Conservation (phyloP, 2,329 filamentous ascomycete species). For the Cladosporium oxysporum region DNA sequence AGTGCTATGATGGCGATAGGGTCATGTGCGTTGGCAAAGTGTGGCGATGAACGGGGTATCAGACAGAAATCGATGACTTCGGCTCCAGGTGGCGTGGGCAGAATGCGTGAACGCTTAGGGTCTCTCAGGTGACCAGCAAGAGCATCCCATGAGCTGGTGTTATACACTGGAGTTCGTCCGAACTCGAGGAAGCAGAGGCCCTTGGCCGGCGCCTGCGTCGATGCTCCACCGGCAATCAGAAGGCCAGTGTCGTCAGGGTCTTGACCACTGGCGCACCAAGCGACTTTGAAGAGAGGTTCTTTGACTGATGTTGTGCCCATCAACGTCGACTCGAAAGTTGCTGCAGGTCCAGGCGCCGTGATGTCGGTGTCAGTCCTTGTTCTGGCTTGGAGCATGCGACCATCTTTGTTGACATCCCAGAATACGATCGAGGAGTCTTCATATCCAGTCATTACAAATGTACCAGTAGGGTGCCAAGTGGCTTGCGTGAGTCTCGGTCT, state of each 20-base stretch:
- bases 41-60: conserved; percentile 78
- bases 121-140: conserved; percentile 76
- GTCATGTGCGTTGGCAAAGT: conserved; percentile 86
- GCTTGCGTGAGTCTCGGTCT: conserved; percentile 78
- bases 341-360: conserved; percentile 58
- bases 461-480: conserved; percentile 92
- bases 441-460: conserved; percentile 81
- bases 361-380: conserved; percentile 75
- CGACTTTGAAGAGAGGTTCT: conserved; percentile 74
- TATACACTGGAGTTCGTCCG: conserved; percentile 83
- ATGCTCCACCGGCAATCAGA: conserved; percentile 78
- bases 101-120: conserved; percentile 68
- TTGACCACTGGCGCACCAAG: conserved; percentile 84
- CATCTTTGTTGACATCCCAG: conserved; percentile 82
- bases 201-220: conserved; percentile 66
- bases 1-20: conserved; percentile 81
- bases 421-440: conserved; percentile 91
- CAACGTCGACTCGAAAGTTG: conserved; percentile 14
- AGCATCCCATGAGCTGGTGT: conserved; percentile 86
- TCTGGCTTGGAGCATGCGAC: conserved; percentile 77
- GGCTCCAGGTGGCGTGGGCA: conserved; percentile 75
- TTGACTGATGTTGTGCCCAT: conserved; percentile 60
- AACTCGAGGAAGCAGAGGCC: conserved; percentile 88
- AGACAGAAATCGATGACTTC: conserved; percentile 79
- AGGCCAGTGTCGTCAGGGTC: conserved; percentile 93